Evolutionary conservation across 257 asterid species (phyloP), one percentile per base, ranked within the genome.

Genomic region (Solanum piurae): DNA sequence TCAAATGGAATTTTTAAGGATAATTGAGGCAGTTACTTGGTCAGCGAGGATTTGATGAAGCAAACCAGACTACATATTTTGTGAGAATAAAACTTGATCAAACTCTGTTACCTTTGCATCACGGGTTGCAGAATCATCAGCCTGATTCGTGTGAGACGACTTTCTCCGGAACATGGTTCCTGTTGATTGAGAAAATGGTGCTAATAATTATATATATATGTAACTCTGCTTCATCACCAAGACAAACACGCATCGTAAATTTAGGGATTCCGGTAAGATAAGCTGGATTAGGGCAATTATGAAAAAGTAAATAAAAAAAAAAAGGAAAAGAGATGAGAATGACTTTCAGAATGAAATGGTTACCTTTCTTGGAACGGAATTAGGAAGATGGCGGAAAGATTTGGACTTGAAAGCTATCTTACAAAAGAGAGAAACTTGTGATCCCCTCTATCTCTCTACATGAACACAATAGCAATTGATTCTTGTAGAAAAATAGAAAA

Each of bases 161-260:
- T 86, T 95, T 89, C 93, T 92, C 89, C 98, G 77, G 89, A 96
- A 95, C 98, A 96, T 96, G 90, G 87, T 86, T 52, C 33, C 90
- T 80, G 91, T 74, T 18, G 37, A 87, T 27, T 62, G 71, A 86
- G 77, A 55, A 64, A 82, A 64, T 20, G 82, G 80, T 62, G 71
- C 31, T 58, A 58, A 7, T 23, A 25, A n/a, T n/a, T 76, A 77
- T 6, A 52, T 52, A 52, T 44, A 52, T 44, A n/a, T 9, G 37
- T 0, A 0, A 42, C 84, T 42, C 25, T 42, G 84, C 36, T 79
- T 79, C 64, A 44, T 13, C 25, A 79, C 31, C 9, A 25, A 27
- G 66, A 72, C 80, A 34, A 34, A 18, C 79, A 72, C 14, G 3
- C 4, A 0, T 72, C 42, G 3, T 72, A 71, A 71, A 71, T 71